These are phyloP conservation scores for Orbilia oligospora DNA, from an alignment of 2,329 filamentous ascomycete genomes.

Conservation along the genomic window DNA sequence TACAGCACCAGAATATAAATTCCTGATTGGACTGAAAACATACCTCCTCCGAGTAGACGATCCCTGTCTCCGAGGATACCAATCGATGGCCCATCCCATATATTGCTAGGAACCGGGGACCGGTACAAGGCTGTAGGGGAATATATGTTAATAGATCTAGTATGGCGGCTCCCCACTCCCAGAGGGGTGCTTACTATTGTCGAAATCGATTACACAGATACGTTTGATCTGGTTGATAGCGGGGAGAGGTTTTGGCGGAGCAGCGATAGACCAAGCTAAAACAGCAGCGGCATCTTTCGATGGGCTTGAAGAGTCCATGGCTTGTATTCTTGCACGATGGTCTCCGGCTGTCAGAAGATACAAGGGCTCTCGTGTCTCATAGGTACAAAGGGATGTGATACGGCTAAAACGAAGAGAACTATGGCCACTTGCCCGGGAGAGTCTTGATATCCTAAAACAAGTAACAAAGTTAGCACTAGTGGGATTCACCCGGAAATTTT, in stretches of 20 bases:
- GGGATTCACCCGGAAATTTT: too few species aligned
- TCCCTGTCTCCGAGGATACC: constrained; percentile 47
- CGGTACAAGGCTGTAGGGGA: constrained; percentile 44
- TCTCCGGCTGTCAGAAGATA: too few species aligned
- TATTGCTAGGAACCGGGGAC: constrained; percentile 56
- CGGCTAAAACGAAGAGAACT: background rate
- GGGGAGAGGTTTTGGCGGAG: constrained; percentile 43
- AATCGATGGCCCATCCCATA: constrained; percentile 50
- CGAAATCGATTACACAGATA: constrained; percentile 58
- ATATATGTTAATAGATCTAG: background rate
- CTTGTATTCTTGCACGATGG: background rate
- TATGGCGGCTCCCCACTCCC: background rate
- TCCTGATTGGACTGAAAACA: background rate
- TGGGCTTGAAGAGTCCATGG: constrained; percentile 22
- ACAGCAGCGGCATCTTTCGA: constrained; percentile 1
- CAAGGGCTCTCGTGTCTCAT: background rate
- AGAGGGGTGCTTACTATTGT: constrained; percentile 47
- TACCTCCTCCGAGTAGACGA: constrained; percentile 53
- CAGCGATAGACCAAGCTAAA: constrained; percentile 35
- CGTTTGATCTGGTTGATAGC: constrained; percentile 30
- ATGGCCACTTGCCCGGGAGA: constrained; percentile 1
- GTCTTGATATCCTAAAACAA: constrained; percentile 2
- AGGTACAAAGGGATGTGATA: background rate
- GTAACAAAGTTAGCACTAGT: constrained; percentile 6
- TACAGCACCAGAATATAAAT: background rate